Conservation (phyloP, 352 stramenopile genomes). For the Phytopythium vexans region DNA sequence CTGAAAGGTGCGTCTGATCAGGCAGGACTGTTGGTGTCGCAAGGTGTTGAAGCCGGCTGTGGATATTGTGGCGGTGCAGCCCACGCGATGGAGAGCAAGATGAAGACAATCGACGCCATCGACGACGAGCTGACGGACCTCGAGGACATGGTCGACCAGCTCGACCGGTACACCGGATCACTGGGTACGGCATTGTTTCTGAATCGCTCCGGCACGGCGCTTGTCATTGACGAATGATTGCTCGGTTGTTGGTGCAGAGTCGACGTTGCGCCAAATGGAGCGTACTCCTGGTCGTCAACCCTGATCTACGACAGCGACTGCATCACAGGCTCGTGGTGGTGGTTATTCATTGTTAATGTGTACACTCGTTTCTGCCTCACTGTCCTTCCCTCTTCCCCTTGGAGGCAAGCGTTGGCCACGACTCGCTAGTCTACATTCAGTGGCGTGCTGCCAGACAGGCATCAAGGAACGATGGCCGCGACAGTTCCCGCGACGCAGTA, state of each 20-base stretch:
- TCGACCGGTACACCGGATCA: slow-evolving; percentile 73
- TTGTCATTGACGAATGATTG: no score
- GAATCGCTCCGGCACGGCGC: no score
- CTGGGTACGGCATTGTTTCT: slow-evolving; percentile 35
- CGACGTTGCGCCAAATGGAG: no score
- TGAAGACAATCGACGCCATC: slow-evolving; percentile 77
- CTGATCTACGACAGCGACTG: no score
- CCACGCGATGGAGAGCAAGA: slow-evolving; percentile 63
- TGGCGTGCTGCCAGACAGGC: no score
- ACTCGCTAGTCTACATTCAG: slow-evolving; percentile 4
- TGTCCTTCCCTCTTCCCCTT: slow-evolving; percentile 2
- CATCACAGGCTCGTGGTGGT: no score
- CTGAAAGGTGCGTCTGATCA: slow-evolving; percentile 43
- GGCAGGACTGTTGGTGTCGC: not conserved
- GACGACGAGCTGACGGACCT: slow-evolving; percentile 83
- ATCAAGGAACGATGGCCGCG: no score
- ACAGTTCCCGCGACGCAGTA: slow-evolving; percentile 10
- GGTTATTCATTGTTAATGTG: no score
- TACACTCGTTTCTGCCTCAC: not conserved
- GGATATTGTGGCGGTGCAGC: slow-evolving; percentile 17
- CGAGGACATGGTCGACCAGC: slow-evolving; percentile 86
- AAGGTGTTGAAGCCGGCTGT: not conserved
- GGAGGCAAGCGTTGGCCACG: not conserved
- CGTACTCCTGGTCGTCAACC: no score
- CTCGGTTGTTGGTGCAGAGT: no score